Evolutionary conservation across 345 rosid genomes (phyloP).

Genomic region (Mangifera indica): DNA sequence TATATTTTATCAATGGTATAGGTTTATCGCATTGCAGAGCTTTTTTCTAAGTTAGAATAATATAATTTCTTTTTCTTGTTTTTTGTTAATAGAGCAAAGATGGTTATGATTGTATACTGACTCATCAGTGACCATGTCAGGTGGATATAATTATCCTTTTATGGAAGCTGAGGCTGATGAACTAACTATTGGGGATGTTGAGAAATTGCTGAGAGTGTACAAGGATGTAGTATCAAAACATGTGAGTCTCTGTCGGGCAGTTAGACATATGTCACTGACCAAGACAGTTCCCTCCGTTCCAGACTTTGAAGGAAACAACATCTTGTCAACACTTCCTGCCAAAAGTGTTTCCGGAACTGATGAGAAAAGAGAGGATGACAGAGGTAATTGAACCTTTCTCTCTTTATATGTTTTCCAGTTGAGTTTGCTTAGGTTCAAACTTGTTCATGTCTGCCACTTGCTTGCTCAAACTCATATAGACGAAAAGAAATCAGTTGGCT

Average conservation of each 20-base stretch:
- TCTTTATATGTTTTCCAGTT: background rate
- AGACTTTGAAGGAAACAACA: slow-evolving; percentile 7
- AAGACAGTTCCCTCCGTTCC: slow-evolving; percentile 20
- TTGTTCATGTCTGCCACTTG: background rate
- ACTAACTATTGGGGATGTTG: slow-evolving; percentile 46
- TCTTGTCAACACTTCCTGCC: background rate
- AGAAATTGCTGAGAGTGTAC: slow-evolving; percentile 47
- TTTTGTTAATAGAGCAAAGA: background rate
- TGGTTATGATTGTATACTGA: background rate
- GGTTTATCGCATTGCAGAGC: background rate
- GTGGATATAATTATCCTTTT: slow-evolving; percentile 40
- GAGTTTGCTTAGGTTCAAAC: background rate
- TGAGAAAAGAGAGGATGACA: slow-evolving; percentile 3
- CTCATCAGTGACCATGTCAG: slow-evolving; percentile 20
- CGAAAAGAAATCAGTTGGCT: background rate
- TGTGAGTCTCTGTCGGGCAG: slow-evolving; percentile 32
- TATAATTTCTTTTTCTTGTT: no score
- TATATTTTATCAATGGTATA: background rate
- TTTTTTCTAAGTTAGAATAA: no score
- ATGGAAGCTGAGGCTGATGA: slow-evolving; percentile 53
- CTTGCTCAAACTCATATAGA: background rate
- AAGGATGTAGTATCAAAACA: slow-evolving; percentile 56
- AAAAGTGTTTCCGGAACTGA: slow-evolving; percentile 9
- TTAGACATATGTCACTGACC: slow-evolving; percentile 29
- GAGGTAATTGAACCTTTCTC: slow-evolving; percentile 5